Base-by-base conservation (phyloP, 495 filamentous ascomycete species). In the Xylaria castorea region DNA sequence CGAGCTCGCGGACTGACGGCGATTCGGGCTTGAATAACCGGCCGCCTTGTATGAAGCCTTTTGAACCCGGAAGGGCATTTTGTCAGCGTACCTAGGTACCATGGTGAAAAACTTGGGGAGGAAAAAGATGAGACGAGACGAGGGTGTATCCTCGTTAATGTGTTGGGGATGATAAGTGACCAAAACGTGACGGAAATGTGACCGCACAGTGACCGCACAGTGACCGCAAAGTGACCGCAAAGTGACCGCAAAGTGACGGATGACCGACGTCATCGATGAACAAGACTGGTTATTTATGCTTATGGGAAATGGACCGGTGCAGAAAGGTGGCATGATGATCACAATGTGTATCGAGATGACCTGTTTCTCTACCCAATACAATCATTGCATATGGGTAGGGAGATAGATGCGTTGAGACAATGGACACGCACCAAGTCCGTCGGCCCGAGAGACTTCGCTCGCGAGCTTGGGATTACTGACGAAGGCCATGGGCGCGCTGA, bases 401-500 rank as follows among this genome's bases (percentile, higher is more conserved):
- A n/a, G n/a, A n/a, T n/a, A 27, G 38, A 11, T 11, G 46, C 14
- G 27, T 4, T 2, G 27, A 14, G 30, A 16, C 8, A 32, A 27
- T 65, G 38, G 25, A 20, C 25, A 75, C 77, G 36, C 62, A 86
- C 91, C 91, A 2, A 93, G 79, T 0, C 91, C 91, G n/a, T 91
- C 91, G 30, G 92, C 91, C 64, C 82, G 83, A 25, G 89, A 90
- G 18, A 93, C 89, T 38, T 89, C 88, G 22, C 89, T 82, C 1
- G 92, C 89, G 0, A 95, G 84, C 48, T 82, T 81, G 11, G 90
- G 84, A 38, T 90, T 89, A 5, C 91, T 85, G 68, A 92, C 87
- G 30, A 88, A 82, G 50, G 88, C 86, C 93, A 96, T 94, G 14
- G 93, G 93, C 16, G 92, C 93, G 75, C 84, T 82, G 62, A 90